A percentile compares a stretch with the other conserved stretches of the same genome.
Evolutionary conservation across 1,284 basidiomycete genomes (phyloP).

Genomic region (Kwoniella shivajii): DNA sequence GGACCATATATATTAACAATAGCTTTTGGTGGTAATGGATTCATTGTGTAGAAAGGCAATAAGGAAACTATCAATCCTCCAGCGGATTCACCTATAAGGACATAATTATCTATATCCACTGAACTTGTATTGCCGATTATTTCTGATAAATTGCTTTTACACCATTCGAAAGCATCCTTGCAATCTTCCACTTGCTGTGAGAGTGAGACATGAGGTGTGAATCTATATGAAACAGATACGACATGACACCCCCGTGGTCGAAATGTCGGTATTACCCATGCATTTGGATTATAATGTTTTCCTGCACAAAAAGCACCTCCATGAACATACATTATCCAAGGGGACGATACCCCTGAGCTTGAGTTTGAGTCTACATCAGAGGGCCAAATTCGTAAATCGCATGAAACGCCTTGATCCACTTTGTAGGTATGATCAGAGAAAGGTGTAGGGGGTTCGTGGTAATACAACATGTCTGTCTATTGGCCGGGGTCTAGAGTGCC

Average conservation of each 20-base stretch:
- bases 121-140: constrained; percentile 15
- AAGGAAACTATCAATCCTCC: constrained; percentile 24
- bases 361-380: constrained; percentile 1
- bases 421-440: constrained; percentile 36
- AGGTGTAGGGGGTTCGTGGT: constrained; percentile 25
- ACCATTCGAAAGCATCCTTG: constrained; percentile 29
- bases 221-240: constrained; percentile 35
- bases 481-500: too few species aligned
- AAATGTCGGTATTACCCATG: constrained; percentile 36
- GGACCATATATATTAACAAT: constrained; percentile 19
- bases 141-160: constrained; percentile 10
- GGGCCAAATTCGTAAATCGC: constrained; percentile 33
- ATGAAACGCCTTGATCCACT: constrained; percentile 29
- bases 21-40: constrained; percentile 8
- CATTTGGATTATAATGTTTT: constrained; percentile 22
- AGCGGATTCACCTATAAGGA: constrained; percentile 33
- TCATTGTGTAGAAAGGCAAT: constrained; percentile 6
- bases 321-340: constrained; percentile 26
- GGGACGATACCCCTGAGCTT: too few species aligned
- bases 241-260: constrained; percentile 28
- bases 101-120: constrained; percentile 24
- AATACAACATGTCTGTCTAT: background rate
- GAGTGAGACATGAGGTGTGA: constrained; percentile 30
- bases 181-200: constrained; percentile 30
- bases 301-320: constrained; percentile 25